A percentile compares a stretch with the other conserved stretches of the same genome.
These are phyloP conservation scores for Porogramme epimiltina DNA, from an alignment of 1,284 basidiomycete species.

Conservation along the genomic window DNA sequence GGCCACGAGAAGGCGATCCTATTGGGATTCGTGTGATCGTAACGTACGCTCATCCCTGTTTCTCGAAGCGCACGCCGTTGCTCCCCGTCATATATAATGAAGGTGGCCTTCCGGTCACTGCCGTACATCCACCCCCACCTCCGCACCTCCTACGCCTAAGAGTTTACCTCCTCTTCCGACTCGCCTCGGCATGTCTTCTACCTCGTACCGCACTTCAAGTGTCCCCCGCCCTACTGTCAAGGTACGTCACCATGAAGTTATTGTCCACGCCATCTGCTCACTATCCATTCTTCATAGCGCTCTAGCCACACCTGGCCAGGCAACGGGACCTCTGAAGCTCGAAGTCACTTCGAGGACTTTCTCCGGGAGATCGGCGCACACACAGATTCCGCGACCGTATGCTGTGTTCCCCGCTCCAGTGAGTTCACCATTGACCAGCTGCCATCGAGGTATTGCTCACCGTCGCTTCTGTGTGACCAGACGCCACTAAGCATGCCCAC, in stretches of 20 bases:
- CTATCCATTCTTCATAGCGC: slow-evolving; percentile 11
- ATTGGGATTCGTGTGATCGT: slow-evolving; percentile 27
- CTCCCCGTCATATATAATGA: slow-evolving; percentile 20
- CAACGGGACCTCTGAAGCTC: slow-evolving; percentile 1
- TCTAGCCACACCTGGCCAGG: slow-evolving; percentile 22
- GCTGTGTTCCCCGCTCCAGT: slow-evolving; percentile 13
- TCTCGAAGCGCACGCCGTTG: slow-evolving; percentile 8
- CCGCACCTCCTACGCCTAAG: background rate
- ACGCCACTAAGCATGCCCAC: no score
- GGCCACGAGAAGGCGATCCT: slow-evolving; percentile 22
- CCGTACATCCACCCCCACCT: slow-evolving; percentile 4
- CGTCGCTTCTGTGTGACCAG: no score
- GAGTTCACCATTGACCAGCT: no score
- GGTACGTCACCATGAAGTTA: slow-evolving; percentile 19
- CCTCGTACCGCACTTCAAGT: slow-evolving; percentile 9
- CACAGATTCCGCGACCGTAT: slow-evolving; percentile 20
- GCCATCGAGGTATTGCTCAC: no score
- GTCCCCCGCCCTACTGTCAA: slow-evolving; percentile 18
- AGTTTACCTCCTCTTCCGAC: slow-evolving; percentile 3
- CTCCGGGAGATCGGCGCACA: slow-evolving; percentile 29
- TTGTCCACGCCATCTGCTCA: background rate
- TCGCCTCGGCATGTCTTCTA: slow-evolving; percentile 14
- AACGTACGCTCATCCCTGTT: slow-evolving; percentile 17
- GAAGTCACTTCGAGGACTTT: slow-evolving; percentile 31
- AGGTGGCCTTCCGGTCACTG: slow-evolving; percentile 8